Conservation (phyloP, 345 rosid genomes). For the Schrenkiella parvula region DNA sequence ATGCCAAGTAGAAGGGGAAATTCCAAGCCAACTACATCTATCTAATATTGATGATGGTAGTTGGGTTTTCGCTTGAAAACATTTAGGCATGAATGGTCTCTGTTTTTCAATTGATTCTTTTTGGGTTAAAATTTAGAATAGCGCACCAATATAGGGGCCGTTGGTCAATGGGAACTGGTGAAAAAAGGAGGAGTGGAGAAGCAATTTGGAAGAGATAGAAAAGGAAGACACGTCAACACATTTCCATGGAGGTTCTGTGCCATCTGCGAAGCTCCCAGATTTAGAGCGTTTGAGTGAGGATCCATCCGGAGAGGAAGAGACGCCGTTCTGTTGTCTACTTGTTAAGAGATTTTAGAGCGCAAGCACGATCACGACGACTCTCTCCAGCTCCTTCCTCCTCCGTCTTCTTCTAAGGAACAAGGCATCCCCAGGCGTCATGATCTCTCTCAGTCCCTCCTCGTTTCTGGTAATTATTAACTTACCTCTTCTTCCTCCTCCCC, state of each 20-base stretch:
- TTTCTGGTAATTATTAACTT: slow-evolving; percentile 41
- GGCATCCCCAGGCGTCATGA: slow-evolving; percentile 38
- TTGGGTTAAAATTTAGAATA: neutral
- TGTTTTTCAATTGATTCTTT: neutral
- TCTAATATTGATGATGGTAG: neutral
- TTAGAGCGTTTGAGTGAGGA: slow-evolving; percentile 3
- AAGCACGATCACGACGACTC: neutral
- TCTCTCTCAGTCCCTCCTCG: slow-evolving; percentile 43
- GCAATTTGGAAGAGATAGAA: slow-evolving; percentile 18
- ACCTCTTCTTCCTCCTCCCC: neutral
- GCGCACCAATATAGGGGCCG: slow-evolving; percentile 9
- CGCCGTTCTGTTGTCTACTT: neutral
- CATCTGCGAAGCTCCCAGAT: slow-evolving; percentile 13
- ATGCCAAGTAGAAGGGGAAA: neutral
- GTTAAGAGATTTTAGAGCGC: neutral
- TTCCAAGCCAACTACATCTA: slow-evolving; percentile 12
- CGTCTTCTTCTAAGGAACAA: neutral
- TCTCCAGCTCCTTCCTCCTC: slow-evolving; percentile 23
- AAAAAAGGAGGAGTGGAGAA: slow-evolving; percentile 2
- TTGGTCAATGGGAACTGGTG: neutral
- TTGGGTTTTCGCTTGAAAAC: neutral
- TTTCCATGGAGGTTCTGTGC: slow-evolving; percentile 22
- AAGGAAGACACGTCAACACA: slow-evolving; percentile 32
- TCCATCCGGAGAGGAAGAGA: neutral
- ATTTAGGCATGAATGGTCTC: neutral